Conservation (phyloP, 2,329 filamentous ascomycete species). For the Aspergillus pseudonomiae region DNA sequence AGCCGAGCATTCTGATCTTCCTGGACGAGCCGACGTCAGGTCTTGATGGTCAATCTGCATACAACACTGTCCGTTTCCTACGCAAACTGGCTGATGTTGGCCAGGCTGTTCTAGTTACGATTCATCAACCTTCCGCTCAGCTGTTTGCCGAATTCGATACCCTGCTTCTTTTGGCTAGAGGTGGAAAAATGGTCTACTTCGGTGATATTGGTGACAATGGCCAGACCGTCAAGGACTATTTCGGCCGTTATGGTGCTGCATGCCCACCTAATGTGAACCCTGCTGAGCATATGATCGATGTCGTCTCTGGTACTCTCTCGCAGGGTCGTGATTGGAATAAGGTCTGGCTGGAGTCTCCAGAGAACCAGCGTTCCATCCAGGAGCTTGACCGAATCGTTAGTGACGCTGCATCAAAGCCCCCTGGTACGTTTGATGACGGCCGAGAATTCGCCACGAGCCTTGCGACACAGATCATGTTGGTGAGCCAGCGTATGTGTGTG, state of each 20-base stretch:
- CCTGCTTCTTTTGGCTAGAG: constrained; percentile 66
- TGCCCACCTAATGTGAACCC: constrained; percentile 65
- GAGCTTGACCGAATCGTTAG: constrained; percentile 68
- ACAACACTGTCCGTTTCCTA: constrained; percentile 66
- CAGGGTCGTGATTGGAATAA: constrained; percentile 69
- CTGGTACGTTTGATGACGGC: constrained; percentile 46
- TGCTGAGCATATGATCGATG: constrained; percentile 60
- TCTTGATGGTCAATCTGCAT: constrained; percentile 68
- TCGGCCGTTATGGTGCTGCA: constrained; percentile 63
- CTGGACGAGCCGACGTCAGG: constrained; percentile 72
- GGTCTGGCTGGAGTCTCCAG: constrained; percentile 68
- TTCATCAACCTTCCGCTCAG: constrained; percentile 69
- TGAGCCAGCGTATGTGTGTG: constrained; percentile 69
- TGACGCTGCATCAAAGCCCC: constrained; percentile 45
- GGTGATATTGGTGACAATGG: constrained; percentile 68
- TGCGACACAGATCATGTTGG: constrained; percentile 63
- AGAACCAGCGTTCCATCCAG: constrained; percentile 58
- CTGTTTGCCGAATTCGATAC: constrained; percentile 72
- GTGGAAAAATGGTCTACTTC: constrained; percentile 72
- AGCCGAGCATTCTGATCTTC: constrained; percentile 69
- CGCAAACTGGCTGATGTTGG: constrained; percentile 66
- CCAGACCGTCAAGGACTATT: constrained; percentile 66
- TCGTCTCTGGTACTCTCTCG: constrained; percentile 52
- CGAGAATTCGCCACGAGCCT: constrained; percentile 68
- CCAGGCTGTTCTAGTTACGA: constrained; percentile 71